These are phyloP conservation scores for Penstemon davidsonii DNA, from an alignment of 257 asterid genomes.

Conservation along the genomic window DNA sequence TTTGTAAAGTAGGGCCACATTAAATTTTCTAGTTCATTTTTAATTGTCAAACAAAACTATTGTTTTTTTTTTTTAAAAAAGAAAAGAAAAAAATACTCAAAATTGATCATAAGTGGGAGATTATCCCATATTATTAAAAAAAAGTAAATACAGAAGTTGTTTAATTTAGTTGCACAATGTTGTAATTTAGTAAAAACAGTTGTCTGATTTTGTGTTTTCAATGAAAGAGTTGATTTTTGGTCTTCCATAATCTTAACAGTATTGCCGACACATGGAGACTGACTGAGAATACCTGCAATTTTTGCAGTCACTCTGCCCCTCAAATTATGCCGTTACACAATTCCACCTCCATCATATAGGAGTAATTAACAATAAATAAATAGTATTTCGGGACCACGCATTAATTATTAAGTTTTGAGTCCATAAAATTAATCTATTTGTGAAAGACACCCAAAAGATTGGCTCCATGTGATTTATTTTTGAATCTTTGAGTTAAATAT, in stretches of 20 bases:
- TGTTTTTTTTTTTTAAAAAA: too few species aligned
- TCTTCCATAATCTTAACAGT: not conserved
- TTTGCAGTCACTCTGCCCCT: not conserved
- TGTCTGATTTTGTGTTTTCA: not conserved
- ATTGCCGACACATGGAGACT: not conserved
- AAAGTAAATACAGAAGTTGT: not conserved
- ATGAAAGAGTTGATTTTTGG: not conserved
- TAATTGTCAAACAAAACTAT: not conserved
- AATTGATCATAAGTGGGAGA: too few species aligned
- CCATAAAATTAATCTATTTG: conserved; percentile 7
- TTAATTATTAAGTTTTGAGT: not conserved
- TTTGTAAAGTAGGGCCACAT: too few species aligned
- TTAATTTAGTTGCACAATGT: not conserved
- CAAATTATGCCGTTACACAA: not conserved
- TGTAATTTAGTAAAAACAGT: not conserved
- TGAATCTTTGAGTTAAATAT: not conserved
- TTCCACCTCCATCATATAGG: not conserved
- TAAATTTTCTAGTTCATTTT: too few species aligned
- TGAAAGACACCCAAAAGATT: not conserved
- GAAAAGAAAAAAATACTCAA: too few species aligned
- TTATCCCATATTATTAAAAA: too few species aligned
- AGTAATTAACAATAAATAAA: not conserved
- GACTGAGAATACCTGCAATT: too few species aligned
- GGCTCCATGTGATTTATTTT: conserved; percentile 14
- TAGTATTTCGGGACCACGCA: not conserved